These are phyloP conservation scores for Aeminium ludgeri DNA, from an alignment of 495 filamentous ascomycete genomes.

Conservation along the genomic window DNA sequence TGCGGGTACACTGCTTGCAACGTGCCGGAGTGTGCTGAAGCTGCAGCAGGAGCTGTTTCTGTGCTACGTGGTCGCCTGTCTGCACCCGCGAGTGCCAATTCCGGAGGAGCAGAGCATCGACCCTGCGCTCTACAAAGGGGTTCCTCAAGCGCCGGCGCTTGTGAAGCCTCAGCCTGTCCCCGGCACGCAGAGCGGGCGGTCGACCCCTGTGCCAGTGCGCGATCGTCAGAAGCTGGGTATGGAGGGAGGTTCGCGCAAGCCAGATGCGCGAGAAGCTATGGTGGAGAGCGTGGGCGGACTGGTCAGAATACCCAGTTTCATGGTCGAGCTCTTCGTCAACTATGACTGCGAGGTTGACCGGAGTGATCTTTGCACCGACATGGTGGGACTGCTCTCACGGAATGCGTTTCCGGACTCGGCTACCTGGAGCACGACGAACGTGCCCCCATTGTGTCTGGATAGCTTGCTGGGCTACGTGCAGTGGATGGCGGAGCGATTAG, in stretches of 20 bases:
- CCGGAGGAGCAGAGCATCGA: constrained; percentile 80
- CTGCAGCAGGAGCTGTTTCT: constrained; percentile 94
- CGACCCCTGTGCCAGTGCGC: constrained; percentile 84
- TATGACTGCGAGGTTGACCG: constrained; percentile 95
- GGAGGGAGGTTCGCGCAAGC: constrained; percentile 80
- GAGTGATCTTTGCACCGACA: constrained; percentile 82
- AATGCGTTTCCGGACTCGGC: constrained; percentile 96
- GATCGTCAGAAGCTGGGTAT: constrained; percentile 86
- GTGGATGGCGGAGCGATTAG: constrained; percentile 71
- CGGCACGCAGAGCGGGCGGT: constrained; percentile 56
- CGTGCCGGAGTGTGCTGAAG: constrained; percentile 82
- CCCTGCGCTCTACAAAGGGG: constrained; percentile 79
- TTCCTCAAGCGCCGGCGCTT: constrained; percentile 76
- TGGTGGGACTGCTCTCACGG: constrained; percentile 78
- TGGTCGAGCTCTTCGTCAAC: constrained; percentile 92
- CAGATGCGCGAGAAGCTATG: constrained; percentile 94
- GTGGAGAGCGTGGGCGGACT: constrained; percentile 89
- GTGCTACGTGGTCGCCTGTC: constrained; percentile 82
- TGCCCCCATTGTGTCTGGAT: constrained; percentile 87
- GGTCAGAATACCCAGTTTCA: constrained; percentile 78
- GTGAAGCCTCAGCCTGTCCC: constrained; percentile 55
- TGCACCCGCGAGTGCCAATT: constrained; percentile 84
- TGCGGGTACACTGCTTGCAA: constrained; percentile 74
- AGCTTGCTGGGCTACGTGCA: constrained; percentile 80
- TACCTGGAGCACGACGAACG: constrained; percentile 98